A percentile compares a stretch with the other conserved stretches of the same genome.
Evolutionary conservation across 306 rosid genomes (phyloP).

Genomic region (Dalbergia cochinchinensis): DNA sequence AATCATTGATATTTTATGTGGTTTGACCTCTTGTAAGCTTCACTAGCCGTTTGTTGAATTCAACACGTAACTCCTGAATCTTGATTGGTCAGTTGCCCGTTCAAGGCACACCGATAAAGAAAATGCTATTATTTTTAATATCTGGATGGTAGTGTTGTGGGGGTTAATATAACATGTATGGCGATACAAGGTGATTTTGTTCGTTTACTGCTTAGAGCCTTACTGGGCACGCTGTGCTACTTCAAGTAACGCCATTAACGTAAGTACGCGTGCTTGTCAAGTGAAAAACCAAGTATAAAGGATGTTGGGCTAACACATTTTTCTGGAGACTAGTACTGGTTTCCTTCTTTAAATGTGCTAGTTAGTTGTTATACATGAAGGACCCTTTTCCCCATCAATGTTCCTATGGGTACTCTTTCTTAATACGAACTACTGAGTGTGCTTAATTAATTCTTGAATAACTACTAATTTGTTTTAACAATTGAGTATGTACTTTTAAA

Average conservation of each 20-base stretch:
- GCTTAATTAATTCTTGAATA: too few relatives aligned
- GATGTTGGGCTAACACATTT: not conserved
- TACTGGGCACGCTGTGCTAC: not conserved
- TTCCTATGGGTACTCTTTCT: too few relatives aligned
- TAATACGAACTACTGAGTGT: too few relatives aligned
- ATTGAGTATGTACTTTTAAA: too few relatives aligned
- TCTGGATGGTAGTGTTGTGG: too few relatives aligned
- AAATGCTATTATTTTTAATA: not conserved
- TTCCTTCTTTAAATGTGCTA: not conserved
- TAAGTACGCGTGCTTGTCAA: not conserved
- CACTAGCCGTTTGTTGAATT: not conserved
- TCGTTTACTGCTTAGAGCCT: not conserved
- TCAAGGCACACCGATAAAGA: not conserved
- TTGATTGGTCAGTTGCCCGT: not conserved
- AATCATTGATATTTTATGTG: not conserved
- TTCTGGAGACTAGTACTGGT: not conserved
- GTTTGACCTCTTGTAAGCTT: not conserved
- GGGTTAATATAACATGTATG: too few relatives aligned
- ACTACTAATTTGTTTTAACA: too few relatives aligned
- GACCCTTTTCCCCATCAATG: not conserved
- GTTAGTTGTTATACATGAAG: too few relatives aligned
- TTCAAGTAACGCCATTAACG: not conserved
- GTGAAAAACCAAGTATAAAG: not conserved
- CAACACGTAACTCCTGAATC: not conserved
- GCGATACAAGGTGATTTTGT: not conserved